Conservation (phyloP, 2,329 filamentous ascomycete species). For the Niveomyces coronatus region DNA sequence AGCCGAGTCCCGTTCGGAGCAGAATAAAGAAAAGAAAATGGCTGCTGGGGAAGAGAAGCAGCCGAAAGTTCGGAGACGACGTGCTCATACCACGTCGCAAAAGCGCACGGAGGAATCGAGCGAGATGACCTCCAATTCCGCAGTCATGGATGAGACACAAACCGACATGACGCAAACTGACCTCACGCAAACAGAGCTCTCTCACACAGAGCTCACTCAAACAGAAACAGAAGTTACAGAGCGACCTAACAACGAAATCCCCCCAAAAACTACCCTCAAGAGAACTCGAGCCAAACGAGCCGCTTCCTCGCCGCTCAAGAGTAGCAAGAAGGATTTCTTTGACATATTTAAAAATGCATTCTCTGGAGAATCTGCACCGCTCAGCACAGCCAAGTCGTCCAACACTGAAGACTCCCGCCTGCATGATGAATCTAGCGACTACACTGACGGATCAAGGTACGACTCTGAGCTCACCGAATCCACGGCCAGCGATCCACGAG, state of each 20-base stretch:
- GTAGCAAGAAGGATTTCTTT: conserved; percentile 40
- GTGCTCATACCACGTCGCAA: no score
- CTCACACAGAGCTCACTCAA: no score
- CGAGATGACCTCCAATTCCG: no score
- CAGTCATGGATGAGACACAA: no score
- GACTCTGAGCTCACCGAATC: conserved; percentile 1
- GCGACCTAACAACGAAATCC: no score
- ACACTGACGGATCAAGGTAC: conserved; percentile 13
- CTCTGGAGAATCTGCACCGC: conserved; percentile 46
- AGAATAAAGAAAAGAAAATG: not conserved
- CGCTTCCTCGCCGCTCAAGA: conserved; percentile 37
- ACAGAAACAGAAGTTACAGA: no score
- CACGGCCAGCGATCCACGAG: not conserved
- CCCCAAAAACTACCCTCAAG: conserved; percentile 28
- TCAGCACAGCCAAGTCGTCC: conserved; percentile 36
- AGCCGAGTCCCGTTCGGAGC: no score
- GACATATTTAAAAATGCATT: conserved; percentile 53
- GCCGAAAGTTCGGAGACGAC: no score
- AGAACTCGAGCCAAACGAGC: conserved; percentile 46
- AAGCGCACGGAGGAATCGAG: no score
- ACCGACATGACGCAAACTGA: no score
- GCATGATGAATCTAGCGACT: conserved; percentile 17
- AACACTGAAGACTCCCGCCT: conserved; percentile 35
- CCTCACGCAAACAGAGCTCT: no score
- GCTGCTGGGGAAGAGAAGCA: not conserved